Percentiles rank a stretch among this genome's conserved stretches.
phyloP scores from a whole-genome alignment of 2,329 filamentous ascomycete genomes.

The Aureobasidium mangrovei region DNA sequence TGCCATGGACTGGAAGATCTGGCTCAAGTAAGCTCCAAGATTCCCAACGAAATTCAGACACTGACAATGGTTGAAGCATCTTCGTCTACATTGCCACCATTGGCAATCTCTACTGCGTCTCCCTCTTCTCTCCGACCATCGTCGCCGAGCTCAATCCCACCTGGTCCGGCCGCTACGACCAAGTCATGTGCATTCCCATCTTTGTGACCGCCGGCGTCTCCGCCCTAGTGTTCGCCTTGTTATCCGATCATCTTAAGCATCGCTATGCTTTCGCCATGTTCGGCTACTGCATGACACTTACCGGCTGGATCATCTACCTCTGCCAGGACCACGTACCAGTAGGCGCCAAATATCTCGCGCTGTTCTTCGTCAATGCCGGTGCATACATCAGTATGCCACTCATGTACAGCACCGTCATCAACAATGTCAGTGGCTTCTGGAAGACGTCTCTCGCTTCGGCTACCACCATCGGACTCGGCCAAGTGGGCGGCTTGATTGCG shows the following conservation, averaged over 20 bases:
- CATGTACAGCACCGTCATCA: background rate
- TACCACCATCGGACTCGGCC: no score
- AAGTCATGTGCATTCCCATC: constrained; percentile 31
- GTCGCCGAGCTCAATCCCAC: no score
- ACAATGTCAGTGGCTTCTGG: no score
- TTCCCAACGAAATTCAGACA: no score
- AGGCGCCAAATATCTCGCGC: constrained; percentile 17
- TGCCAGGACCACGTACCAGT: constrained; percentile 18
- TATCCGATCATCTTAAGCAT: constrained; percentile 20
- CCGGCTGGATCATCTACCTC: constrained; percentile 27
- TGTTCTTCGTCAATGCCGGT: constrained; percentile 19
- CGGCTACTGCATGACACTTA: constrained; percentile 27
- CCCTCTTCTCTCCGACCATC: no score
- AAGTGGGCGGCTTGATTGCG: no score
- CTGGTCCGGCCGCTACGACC: constrained; percentile 7
- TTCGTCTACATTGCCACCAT: no score
- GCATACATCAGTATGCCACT: constrained; percentile 25
- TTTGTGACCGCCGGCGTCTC: constrained; percentile 27
- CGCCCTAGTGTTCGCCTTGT: constrained; percentile 20
- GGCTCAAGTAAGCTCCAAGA: no score
- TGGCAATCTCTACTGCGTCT: no score
- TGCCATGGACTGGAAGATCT: no score
- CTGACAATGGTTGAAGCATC: no score
- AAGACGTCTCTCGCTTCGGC: no score
- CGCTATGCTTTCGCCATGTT: constrained; percentile 31